phyloP scores from a whole-genome alignment of 1,139 yeast genomes.

The Zhuliangozyma blackwelliae region DNA sequence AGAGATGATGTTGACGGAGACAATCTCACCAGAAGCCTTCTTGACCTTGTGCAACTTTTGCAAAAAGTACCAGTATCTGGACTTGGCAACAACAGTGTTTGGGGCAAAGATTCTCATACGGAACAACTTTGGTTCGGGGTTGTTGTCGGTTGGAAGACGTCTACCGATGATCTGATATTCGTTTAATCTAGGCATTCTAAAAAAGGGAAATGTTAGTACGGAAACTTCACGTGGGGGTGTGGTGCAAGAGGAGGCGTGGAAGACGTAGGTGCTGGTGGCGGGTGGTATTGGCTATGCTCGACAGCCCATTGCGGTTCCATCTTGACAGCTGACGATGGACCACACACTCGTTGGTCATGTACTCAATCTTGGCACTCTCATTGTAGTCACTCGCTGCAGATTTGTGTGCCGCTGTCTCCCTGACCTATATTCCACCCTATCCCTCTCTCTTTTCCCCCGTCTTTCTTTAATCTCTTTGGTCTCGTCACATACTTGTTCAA shows the following conservation, averaged over 20 bases:
- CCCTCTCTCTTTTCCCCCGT: too few relatives aligned
- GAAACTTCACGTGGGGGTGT: too few relatives aligned
- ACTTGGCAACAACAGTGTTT: constrained; percentile 98
- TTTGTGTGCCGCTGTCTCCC: too few relatives aligned
- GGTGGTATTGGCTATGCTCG: too few relatives aligned
- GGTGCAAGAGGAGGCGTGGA: too few relatives aligned
- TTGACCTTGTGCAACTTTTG: constrained; percentile 99
- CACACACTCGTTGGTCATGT: too few relatives aligned
- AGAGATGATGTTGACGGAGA: constrained; percentile 83
- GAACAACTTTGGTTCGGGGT: constrained; percentile 99
- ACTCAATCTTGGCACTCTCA: too few relatives aligned
- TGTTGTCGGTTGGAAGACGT: constrained; percentile 98
- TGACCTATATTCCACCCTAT: too few relatives aligned
- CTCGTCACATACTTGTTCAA: neutral
- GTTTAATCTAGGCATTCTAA: constrained; percentile 80
- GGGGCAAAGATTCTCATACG: constrained; percentile 99
- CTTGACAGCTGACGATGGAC: too few relatives aligned
- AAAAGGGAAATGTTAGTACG: neutral
- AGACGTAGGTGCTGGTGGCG: too few relatives aligned
- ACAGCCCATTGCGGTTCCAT: too few relatives aligned
- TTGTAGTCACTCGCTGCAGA: too few relatives aligned
- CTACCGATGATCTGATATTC: constrained; percentile 99
- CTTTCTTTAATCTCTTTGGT: neutral
- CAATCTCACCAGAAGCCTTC: constrained; percentile 99
- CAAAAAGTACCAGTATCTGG: constrained; percentile 99